A percentile compares a stretch with the other conserved stretches of the same genome.
phyloP scores from a whole-genome alignment of 345 rosid species.

The Pistacia integerrima region DNA sequence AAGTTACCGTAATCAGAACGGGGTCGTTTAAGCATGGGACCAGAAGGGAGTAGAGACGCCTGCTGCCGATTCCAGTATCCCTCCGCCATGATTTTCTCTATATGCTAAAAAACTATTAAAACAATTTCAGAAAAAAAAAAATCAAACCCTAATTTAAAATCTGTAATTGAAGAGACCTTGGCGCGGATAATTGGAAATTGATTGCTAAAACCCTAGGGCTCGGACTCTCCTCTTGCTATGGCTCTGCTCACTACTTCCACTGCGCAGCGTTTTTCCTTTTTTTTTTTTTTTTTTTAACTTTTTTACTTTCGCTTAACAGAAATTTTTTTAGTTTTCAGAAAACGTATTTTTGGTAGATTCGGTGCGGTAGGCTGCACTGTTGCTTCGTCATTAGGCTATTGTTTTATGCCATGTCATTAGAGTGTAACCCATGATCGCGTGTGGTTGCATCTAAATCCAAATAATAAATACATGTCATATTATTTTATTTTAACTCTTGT shows the following conservation, averaged over 20 bases:
- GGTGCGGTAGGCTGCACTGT: not conserved
- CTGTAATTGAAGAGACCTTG: not conserved
- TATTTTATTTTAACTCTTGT: no score
- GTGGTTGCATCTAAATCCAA: no score
- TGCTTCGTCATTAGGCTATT: not conserved
- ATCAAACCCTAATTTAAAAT: not conserved
- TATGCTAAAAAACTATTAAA: not conserved
- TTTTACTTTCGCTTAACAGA: not conserved
- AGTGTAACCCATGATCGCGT: no score
- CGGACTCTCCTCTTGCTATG: not conserved
- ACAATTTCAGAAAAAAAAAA: constrained; percentile 5
- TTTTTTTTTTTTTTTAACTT: not conserved
- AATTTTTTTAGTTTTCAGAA: no score
- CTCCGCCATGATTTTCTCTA: constrained; percentile 47
- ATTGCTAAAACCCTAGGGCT: not conserved
- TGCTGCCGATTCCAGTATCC: constrained; percentile 73
- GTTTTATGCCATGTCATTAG: not conserved
- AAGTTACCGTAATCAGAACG: constrained; percentile 60
- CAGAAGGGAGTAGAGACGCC: constrained; percentile 40
- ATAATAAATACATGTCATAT: no score
- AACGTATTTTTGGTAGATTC: not conserved
- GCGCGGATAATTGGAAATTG: not conserved
- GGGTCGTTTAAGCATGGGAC: constrained; percentile 54
- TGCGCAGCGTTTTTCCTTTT: not conserved
- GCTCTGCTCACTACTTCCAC: not conserved